Percentiles rank a stretch among this genome's conserved stretches.
These are phyloP conservation scores for Erythrobasidium hasegawianum DNA, from an alignment of 1,284 basidiomycete genomes.

Conservation along the genomic window DNA sequence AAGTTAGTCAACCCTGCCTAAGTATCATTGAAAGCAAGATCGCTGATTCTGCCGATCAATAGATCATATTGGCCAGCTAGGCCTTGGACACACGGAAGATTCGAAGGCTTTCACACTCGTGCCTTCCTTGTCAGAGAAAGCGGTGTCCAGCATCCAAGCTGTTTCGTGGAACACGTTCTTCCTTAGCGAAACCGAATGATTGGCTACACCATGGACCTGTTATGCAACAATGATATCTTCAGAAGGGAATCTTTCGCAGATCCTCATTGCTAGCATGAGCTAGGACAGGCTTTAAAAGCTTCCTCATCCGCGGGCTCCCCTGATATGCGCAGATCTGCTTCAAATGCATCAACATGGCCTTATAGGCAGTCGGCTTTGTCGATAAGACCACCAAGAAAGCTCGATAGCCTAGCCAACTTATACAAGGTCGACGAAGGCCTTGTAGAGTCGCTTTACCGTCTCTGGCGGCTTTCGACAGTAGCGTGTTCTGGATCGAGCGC, in stretches of 20 bases:
- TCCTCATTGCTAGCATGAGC: conserved; percentile 18
- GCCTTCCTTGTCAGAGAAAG: background rate
- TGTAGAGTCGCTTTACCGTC: conserved; percentile 54
- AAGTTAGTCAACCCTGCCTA: conserved; percentile 6
- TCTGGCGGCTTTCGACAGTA: conserved; percentile 53
- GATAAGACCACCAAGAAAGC: conserved; percentile 67
- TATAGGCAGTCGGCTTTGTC: conserved; percentile 57
- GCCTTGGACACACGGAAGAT: background rate
- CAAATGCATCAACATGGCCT: conserved; percentile 13
- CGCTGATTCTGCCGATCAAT: background rate
- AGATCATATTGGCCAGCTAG: conserved; percentile 28
- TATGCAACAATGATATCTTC: background rate
- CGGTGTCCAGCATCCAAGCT: background rate
- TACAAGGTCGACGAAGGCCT: conserved; percentile 52
- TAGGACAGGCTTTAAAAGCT: conserved; percentile 15
- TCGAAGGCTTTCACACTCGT: background rate
- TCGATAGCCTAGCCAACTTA: conserved; percentile 69
- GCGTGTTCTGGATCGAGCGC: conserved; percentile 56
- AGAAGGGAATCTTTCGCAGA: conserved; percentile 8
- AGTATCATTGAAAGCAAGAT: background rate
- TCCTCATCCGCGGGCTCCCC: background rate
- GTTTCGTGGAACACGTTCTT: background rate
- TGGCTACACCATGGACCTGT: too few relatives aligned
- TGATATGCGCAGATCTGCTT: conserved; percentile 7
- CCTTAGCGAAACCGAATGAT: too few relatives aligned